These are phyloP conservation scores for Penicillium sp. DNA, from an alignment of 2,329 filamentous ascomycete species.

Conservation along the genomic window DNA sequence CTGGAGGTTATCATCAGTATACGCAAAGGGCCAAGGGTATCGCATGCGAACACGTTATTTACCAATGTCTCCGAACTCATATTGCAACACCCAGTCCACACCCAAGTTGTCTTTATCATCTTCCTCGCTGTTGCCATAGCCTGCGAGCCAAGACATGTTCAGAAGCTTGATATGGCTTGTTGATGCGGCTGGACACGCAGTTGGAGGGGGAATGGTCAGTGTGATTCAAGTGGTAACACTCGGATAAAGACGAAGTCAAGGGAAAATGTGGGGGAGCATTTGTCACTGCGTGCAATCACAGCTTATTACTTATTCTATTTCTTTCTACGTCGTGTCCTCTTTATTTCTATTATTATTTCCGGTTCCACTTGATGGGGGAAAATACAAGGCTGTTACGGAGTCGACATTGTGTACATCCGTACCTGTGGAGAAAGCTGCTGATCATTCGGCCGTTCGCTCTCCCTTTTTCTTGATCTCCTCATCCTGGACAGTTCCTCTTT, in stretches of 20 bases:
- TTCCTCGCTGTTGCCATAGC: conserved; percentile 22
- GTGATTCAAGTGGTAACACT: neutral
- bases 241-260: neutral
- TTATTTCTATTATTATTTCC: neutral
- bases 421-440: neutral
- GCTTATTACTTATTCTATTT: neutral
- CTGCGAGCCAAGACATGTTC: conserved; percentile 31
- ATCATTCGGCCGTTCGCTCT: neutral
- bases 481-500: neutral
- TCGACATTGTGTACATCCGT: neutral
- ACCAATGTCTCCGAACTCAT: conserved; percentile 69
- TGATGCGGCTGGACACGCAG: neutral
- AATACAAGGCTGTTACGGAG: neutral
- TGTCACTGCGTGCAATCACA: neutral
- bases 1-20: conserved; percentile 43
- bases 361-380: neutral
- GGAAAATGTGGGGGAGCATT: neutral
- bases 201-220: neutral
- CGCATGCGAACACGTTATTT: conserved; percentile 23
- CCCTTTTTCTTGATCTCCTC: neutral
- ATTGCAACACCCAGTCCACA: conserved; percentile 87
- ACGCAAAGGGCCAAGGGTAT: conserved; percentile 7
- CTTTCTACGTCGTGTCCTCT: neutral
- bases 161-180: neutral
- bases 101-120: conserved; percentile 62